These are phyloP conservation scores for Viola odorata DNA, from an alignment of 345 rosid genomes.

Conservation along the genomic window DNA sequence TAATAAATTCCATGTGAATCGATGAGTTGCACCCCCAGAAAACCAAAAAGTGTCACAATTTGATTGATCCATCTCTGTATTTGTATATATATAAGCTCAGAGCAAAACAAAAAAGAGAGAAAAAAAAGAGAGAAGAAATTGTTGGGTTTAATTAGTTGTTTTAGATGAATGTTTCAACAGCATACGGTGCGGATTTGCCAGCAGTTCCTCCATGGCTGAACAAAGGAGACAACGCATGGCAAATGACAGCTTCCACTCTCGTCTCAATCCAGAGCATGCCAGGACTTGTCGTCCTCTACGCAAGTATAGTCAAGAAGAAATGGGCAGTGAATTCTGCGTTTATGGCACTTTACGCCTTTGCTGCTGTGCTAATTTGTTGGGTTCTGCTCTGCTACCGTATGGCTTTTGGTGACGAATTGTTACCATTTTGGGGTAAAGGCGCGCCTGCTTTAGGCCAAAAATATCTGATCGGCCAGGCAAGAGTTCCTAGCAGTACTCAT, in stretches of 20 bases:
- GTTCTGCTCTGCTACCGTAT: conserved; percentile 18
- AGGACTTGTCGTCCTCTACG: conserved; percentile 25
- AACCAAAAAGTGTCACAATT: too few species aligned
- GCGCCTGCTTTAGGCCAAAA: conserved; percentile 23
- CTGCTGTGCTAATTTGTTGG: conserved; percentile 31
- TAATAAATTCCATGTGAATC: too few species aligned
- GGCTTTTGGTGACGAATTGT: conserved; percentile 23
- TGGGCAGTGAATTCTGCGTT: conserved; percentile 29
- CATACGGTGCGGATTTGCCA: conserved; percentile 2
- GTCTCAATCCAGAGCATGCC: conserved; percentile 30
- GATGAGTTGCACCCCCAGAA: too few species aligned
- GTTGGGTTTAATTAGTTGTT: neutral
- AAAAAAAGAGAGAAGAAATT: neutral
- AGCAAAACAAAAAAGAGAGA: neutral
- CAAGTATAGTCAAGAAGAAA: conserved; percentile 27
- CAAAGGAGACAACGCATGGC: conserved; percentile 35
- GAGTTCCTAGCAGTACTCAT: conserved; percentile 14
- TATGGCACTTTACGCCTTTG: conserved; percentile 28
- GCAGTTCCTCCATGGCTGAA: conserved; percentile 27
- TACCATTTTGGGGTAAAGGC: conserved; percentile 25
- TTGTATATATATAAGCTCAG: too few species aligned
- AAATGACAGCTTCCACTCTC: conserved; percentile 21
- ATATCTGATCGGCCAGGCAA: conserved; percentile 11
- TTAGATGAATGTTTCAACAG: neutral
- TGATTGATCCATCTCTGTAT: too few species aligned